Conservation (phyloP, 2,329 filamentous ascomycete genomes). For the Diaporthe ampelina region DNA sequence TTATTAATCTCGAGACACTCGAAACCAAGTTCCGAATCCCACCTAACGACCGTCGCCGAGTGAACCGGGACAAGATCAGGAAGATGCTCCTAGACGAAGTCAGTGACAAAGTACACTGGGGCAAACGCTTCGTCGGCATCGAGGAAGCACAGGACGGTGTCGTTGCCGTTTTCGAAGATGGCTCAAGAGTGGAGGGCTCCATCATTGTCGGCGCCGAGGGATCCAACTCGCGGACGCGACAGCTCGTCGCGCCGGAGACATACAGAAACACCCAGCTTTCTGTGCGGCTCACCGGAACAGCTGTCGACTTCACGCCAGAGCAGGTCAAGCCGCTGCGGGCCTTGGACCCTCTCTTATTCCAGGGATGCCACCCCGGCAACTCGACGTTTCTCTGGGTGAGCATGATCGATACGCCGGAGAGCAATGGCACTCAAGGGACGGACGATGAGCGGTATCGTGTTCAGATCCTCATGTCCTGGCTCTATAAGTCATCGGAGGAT, state of each 20-base stretch:
- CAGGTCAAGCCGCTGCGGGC: constrained; percentile 56
- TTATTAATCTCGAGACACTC: constrained; percentile 14
- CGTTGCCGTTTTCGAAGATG: constrained; percentile 50
- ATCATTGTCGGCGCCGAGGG: constrained; percentile 58
- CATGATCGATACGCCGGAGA: constrained; percentile 50
- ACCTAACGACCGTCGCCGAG: constrained; percentile 43
- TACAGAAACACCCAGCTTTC: constrained; percentile 53
- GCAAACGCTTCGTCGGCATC: constrained; percentile 50
- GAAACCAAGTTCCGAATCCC: constrained; percentile 24
- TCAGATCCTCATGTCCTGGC: constrained; percentile 64
- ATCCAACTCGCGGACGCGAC: constrained; percentile 53
- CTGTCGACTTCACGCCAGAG: constrained; percentile 54
- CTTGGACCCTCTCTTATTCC: constrained; percentile 68
- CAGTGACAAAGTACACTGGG: constrained; percentile 50
- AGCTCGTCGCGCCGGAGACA: constrained; percentile 50
- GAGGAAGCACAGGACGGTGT: constrained; percentile 46
- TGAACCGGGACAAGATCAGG: constrained; percentile 54
- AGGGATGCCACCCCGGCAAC: constrained; percentile 65
- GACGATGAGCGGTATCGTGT: constrained; percentile 54
- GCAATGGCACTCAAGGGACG: constrained; percentile 51
- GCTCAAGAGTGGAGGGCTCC: constrained; percentile 50
- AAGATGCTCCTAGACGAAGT: constrained; percentile 47
- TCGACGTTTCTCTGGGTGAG: constrained; percentile 65
- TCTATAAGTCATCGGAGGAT: constrained; percentile 49
- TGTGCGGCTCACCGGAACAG: constrained; percentile 55